Evolutionary conservation across 2,329 filamentous ascomycete species (phyloP).

Genomic region (Microdochium trichocladiopsis): DNA sequence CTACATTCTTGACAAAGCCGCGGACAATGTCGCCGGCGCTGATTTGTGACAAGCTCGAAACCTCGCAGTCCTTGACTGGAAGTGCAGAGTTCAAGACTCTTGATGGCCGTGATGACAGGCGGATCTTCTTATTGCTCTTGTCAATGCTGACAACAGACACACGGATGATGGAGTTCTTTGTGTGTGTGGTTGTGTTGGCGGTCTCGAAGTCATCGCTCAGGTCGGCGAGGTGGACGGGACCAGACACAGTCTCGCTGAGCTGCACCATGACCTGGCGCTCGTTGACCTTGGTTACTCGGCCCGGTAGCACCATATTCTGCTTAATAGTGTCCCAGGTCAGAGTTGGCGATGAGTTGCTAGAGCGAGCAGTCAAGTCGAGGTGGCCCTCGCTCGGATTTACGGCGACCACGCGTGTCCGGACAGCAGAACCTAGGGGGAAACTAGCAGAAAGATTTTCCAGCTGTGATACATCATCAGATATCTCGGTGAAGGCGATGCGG

Average conservation of each 20-base stretch:
- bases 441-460: constrained; percentile 68
- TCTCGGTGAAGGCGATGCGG: constrained; percentile 72
- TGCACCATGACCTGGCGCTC: constrained; percentile 82
- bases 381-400: constrained; percentile 68
- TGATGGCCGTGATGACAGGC: constrained; percentile 77
- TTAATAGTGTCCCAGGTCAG: constrained; percentile 67
- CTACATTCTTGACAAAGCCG: constrained; percentile 86
- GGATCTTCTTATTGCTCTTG: constrained; percentile 73
- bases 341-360: constrained; percentile 46
- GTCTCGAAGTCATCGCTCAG: constrained; percentile 80
- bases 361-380: constrained; percentile 76
- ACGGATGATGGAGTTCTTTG: constrained; percentile 79
- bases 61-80: constrained; percentile 72
- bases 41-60: constrained; percentile 64
- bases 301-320: constrained; percentile 74
- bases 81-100: constrained; percentile 82
- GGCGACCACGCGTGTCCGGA: constrained; percentile 70
- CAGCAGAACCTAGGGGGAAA: constrained; percentile 84
- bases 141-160: constrained; percentile 83
- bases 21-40: constrained; percentile 73
- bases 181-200: constrained; percentile 66
- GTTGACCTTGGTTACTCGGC: constrained; percentile 75
- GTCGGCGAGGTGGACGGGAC: constrained; percentile 75
- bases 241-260: constrained; percentile 72
- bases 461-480: constrained; percentile 78